Evolutionary conservation across 345 rosid species (phyloP), one percentile per base, ranked within the genome.

Genomic region (Pistacia integerrima): DNA sequence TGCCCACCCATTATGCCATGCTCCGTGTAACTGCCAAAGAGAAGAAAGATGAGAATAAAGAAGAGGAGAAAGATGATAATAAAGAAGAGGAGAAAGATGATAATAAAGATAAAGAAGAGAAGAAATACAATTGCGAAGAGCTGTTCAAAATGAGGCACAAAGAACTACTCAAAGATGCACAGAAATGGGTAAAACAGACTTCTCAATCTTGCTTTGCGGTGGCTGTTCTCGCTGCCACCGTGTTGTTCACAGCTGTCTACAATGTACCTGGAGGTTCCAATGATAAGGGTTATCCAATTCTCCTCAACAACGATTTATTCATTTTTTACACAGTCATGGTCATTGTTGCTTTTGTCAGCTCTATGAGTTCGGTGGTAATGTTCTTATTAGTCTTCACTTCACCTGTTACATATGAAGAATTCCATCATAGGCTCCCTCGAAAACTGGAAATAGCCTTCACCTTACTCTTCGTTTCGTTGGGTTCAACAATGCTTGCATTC

Each of bases 401-500:
- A 4, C 77, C 83, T 0, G 69, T 28, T 10, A 49, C 56, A 28
- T 11, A 8, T 5, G 25, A 51, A 4, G 82, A 74, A 22, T 83
- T 83, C 68, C 61, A 2, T 51, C 3, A 7, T 10, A 54, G 20
- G 0, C 75, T 83, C 48, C 84, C 86, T 9, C 38, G 51, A 2
- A 75, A 78, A 9, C 65, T 83, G 2, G 52, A 51, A 1, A 9
- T 67, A 11, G 86, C 82, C 46, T 80, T 83, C 75, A 28, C 25
- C 3, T 71, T 75, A 2, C 86, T 83, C 41, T 80, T 83, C 76
- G 17, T 80, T 64, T 67, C 84, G 0, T 73, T 77, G 12, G 11
- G 75, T 17, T 16, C 77, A 1, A 74, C 74, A 20, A 82, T 82
- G 83, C n/a, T 69, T 1, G 55, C 83, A 2, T 83, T 83, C 52